Evolutionary conservation across 441 rosid species (phyloP).

Genomic region (Adansonia madagascariensis): DNA sequence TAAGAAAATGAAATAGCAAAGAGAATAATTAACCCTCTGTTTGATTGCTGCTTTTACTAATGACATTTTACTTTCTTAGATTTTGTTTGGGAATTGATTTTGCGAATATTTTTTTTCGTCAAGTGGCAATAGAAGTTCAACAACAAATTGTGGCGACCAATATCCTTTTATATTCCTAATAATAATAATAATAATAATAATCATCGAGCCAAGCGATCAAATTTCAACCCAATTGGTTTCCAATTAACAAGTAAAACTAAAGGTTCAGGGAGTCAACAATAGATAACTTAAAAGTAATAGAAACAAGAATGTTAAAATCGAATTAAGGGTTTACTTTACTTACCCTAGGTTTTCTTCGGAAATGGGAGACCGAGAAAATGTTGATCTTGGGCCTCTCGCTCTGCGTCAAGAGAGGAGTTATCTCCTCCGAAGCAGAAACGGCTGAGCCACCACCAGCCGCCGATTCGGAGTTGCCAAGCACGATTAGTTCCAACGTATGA

Average conservation of each 20-base stretch:
- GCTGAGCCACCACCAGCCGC: constrained; percentile 24
- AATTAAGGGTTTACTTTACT: neutral
- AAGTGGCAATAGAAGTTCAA: neutral
- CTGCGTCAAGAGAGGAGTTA: constrained; percentile 63
- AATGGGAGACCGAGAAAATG: constrained; percentile 64
- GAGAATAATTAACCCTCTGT: neutral
- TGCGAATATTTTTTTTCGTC: neutral
- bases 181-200: no score
- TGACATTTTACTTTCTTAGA: neutral
- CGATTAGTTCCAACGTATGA: constrained; percentile 66
- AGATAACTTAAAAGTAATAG: neutral
- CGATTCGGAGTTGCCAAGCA: constrained; percentile 47
- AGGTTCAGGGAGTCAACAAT: neutral
- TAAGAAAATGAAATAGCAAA: constrained; percentile 1
- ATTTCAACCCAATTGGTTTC: neutral
- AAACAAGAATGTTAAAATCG: neutral
- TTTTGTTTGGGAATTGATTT: neutral
- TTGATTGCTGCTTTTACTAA: neutral
- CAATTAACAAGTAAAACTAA: neutral
- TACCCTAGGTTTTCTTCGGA: constrained; percentile 73
- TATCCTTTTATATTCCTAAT: neutral
- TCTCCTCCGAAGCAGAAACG: constrained; percentile 54
- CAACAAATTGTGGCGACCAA: neutral
- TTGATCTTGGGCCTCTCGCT: constrained; percentile 68
- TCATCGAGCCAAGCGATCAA: neutral